Conservation (phyloP, 768 basidiomycete genomes). For the Leccinellum albellum region DNA sequence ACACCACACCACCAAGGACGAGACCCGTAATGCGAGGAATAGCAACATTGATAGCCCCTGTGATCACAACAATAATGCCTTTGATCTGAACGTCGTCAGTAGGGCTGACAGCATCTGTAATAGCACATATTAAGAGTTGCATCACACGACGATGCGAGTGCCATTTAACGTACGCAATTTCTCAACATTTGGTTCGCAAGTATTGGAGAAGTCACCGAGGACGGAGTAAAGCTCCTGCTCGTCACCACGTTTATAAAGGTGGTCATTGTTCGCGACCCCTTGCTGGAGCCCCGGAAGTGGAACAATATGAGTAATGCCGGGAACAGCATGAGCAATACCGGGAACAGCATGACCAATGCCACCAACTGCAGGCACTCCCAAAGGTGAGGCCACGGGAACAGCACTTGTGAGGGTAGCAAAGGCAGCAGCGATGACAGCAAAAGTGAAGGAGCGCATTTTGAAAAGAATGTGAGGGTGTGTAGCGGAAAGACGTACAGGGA, state of each 20-base stretch:
- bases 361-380: too few relatives aligned
- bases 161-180: constrained; percentile 27
- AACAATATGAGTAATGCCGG: too few relatives aligned
- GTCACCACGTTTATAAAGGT: background rate
- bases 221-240: constrained; percentile 25
- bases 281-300: too few relatives aligned
- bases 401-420: constrained; percentile 28
- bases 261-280: too few relatives aligned
- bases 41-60: constrained; percentile 20
- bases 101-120: constrained; percentile 22
- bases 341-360: too few relatives aligned
- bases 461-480: constrained; percentile 31
- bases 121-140: background rate
- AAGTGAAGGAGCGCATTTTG: constrained; percentile 35
- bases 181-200: constrained; percentile 13
- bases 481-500: constrained; percentile 5
- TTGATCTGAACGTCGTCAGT: constrained; percentile 21
- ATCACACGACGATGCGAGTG: background rate
- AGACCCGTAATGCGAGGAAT: constrained; percentile 25
- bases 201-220: constrained; percentile 16
- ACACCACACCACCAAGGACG: too few relatives aligned
- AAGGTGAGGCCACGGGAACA: constrained; percentile 11
- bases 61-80: constrained; percentile 22
- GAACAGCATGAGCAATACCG: too few relatives aligned
- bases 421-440: constrained; percentile 25